Evolutionary conservation across 78 protist species (phyloP), one percentile per base, ranked within the genome.

Genomic region (Mastigamoeba balamuthi): DNA sequence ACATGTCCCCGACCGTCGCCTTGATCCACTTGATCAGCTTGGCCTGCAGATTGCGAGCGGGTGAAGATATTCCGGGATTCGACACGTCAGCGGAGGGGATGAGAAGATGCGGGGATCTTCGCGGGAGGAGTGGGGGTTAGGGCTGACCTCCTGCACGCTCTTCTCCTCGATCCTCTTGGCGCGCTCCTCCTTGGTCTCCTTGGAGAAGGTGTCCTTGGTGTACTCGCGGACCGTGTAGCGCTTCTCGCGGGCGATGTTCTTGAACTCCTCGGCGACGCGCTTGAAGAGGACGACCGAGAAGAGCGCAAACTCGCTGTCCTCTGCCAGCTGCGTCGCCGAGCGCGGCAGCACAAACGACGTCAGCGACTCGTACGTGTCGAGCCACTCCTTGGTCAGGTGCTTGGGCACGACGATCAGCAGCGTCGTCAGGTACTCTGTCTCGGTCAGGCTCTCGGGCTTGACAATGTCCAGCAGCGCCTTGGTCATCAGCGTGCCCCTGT

Each of bases 281-380:
- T 48, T 3, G 75, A 86, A 81, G 43, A 78, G 5, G 3, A 36
- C 63, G 40, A 86, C 88, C 0, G 70, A 0, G 41, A 4, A 71
- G 8, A 86, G 80, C 9, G 4, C 76, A 25, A 37, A 84, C 9
- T 84, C 90, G 17, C 2, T 10, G 41, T 86, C 90, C 73, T 81
- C 85, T 0, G 27, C 0, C 1, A 86, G 0, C 40, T 2, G 1
- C 29, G n/a, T 5, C 1, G 63, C 40, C 36, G 73, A 70, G 42
- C 69, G 43, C 17, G 88, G 88, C 71, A 83, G 77, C 4, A 83
- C 88, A 37, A 64, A 64, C 64, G 76, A 79, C 6, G 72, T 1
- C 66, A 76, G 23, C 9, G 80, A 6, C 6, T 77, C 71, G 6
- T 76, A 2, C 27, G 76, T 7, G 25, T 1, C n/a, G 37, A 2